phyloP scores from a whole-genome alignment of 139 green algal genomes.

The Protoeuglena noctilucae region DNA sequence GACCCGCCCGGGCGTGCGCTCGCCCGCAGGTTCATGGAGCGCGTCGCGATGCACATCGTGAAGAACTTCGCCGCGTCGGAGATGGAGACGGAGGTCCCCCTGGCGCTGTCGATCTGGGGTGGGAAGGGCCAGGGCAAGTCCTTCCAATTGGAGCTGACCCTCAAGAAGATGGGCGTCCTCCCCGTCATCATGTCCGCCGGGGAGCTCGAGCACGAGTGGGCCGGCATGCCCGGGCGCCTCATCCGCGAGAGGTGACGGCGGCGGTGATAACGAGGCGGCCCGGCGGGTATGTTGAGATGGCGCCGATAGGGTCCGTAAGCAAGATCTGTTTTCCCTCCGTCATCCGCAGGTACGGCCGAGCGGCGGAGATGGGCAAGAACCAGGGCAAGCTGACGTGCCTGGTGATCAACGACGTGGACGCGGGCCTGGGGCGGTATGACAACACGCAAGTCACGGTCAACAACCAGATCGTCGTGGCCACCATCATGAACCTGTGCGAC shows the following conservation, averaged over 20 bases:
- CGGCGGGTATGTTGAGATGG: not conserved
- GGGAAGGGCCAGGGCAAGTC: conserved; percentile 50
- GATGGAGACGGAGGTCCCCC: conserved; percentile 15
- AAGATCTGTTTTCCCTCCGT: no score
- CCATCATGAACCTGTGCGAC: conserved; percentile 81
- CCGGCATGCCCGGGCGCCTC: conserved; percentile 37
- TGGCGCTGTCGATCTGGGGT: conserved; percentile 38
- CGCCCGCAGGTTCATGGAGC: conserved; percentile 57
- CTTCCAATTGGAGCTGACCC: conserved; percentile 74
- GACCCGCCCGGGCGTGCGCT: no score
- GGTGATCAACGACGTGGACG: conserved; percentile 85
- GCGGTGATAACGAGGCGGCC: conserved; percentile 1
- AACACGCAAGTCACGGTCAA: conserved; percentile 57
- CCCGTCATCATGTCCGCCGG: conserved; percentile 70
- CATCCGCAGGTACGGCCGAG: conserved; percentile 10
- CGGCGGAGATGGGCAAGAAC: conserved; percentile 38
- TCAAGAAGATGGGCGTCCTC: conserved; percentile 73
- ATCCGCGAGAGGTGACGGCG: conserved; percentile 65
- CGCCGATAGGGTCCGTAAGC: not conserved
- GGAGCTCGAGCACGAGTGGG: conserved; percentile 59
- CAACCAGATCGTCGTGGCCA: conserved; percentile 73
- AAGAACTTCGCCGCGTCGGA: conserved; percentile 65
- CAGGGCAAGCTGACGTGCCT: conserved; percentile 61
- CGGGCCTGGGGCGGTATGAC: conserved; percentile 53
- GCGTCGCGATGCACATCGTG: conserved; percentile 55